Evolutionary conservation across 2,329 filamentous ascomycete species (phyloP), one percentile per base, ranked within the genome.

Genomic region (Penicillium aurantiogriseum): DNA sequence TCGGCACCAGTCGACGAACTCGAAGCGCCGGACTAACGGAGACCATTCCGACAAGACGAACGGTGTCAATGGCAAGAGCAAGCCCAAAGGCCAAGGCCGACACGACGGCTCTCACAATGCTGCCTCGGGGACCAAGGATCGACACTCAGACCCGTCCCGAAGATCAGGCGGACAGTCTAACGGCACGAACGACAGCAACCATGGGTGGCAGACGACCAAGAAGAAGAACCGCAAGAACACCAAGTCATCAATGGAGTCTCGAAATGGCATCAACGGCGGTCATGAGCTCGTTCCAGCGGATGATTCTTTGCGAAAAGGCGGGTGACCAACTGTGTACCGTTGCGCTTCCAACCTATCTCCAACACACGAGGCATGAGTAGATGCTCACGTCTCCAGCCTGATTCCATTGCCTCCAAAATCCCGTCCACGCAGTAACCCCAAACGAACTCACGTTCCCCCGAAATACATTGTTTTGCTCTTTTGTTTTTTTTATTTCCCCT

Each of bases 161-260:
- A 76, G 75, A 54, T 51, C 58, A 5, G 55, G 58, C 19, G 58
- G 50, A 35, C 39, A 49, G 11, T 35, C 61, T 17, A 76, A 76
- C 54, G 73, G 70, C 6, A 47, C 65, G 10, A 55, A 61, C 31
- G 63, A 71, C 7, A 45, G 61, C 17, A 56, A 60, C 6, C 70
- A 73, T 19, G 70, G 73, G 52, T 80, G 77, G 77, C 77, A 80
- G 63, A 78, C 73, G 3, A 76, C 74, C 10, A 78, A 77, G 65
- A 77, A 74, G 61, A 78, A 74, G 63, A 69, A 76, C 53, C 76
- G 74, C 57, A 73, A 72, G 59, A 71, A 67, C 43, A 62, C 64
- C 44, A 78, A 75, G 54, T 67, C 69, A 5, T 65, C 72, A 29
- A 66, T 65, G 11, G 75, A 77, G 19, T 57, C 67, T 33, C 67